These are phyloP conservation scores for Colletotrichum sp. DNA, from an alignment of 2,329 filamentous ascomycete species.

Conservation along the genomic window DNA sequence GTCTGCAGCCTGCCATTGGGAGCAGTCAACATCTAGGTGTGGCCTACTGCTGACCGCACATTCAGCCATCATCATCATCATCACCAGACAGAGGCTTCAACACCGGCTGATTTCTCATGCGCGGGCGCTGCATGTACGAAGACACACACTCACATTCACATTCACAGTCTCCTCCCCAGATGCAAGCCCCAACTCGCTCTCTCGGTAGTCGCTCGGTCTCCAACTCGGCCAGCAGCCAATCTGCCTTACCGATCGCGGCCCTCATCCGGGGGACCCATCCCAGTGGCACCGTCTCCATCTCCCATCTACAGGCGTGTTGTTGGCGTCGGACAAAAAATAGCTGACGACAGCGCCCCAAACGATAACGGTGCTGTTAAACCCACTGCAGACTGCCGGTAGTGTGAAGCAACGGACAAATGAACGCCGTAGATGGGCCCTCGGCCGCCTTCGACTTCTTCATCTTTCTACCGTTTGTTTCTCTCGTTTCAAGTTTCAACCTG, in stretches of 20 bases:
- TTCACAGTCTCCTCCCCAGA: not conserved
- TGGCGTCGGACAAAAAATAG: not conserved
- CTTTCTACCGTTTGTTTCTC: not conserved
- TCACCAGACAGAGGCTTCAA: not conserved
- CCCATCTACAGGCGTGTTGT: not conserved
- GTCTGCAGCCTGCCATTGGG: not conserved
- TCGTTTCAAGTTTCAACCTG: slow-evolving; percentile 19
- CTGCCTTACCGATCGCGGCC: not conserved
- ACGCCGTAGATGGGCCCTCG: not conserved
- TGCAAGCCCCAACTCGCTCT: not conserved
- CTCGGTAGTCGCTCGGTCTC: not conserved
- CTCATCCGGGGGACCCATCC: not conserved
- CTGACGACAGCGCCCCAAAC: not conserved
- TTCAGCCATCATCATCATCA: not conserved
- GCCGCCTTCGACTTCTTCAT: not conserved
- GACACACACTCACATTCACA: not conserved
- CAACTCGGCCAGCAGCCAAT: not conserved
- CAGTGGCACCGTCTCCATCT: not conserved
- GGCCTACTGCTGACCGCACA: not conserved
- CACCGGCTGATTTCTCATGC: not conserved
- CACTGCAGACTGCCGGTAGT: not conserved
- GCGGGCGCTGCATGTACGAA: not conserved
- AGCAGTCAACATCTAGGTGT: not conserved
- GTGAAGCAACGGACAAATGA: not conserved
- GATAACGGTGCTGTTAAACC: not conserved